Evolutionary conservation across 192 early-diverging fungal genomes (phyloP).

Genomic region (Umbelopsis isabellina): DNA sequence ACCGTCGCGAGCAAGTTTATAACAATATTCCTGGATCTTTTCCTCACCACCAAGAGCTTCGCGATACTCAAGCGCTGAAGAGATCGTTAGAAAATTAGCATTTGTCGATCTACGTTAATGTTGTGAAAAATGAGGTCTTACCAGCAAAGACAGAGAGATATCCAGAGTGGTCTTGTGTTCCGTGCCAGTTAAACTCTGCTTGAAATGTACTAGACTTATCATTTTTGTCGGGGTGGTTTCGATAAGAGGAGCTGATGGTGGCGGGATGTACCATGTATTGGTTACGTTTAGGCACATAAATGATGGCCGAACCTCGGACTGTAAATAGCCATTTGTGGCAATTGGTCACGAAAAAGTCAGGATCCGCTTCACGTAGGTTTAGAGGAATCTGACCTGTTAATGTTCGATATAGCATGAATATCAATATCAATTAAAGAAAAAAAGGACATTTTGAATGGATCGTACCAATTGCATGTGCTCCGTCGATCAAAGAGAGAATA

Average conservation of each 20-base stretch:
- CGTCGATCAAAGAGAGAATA: conserved; percentile 65
- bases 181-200: conserved; percentile 51
- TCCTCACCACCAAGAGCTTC: conserved; percentile 62
- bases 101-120: not conserved
- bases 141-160: conserved; percentile 34
- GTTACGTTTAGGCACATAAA: conserved; percentile 57
- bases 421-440: not conserved
- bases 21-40: conserved; percentile 56
- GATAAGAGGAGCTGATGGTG: conserved; percentile 47
- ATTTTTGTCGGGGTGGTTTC: conserved; percentile 5
- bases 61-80: conserved; percentile 38
- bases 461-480: conserved; percentile 62
- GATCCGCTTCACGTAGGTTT: conserved; percentile 49
- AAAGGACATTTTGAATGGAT: not conserved
- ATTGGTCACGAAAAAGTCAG: conserved; percentile 73
- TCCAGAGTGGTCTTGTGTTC: conserved; percentile 47
- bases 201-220: conserved; percentile 40
- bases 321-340: conserved; percentile 73
- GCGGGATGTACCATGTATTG: conserved; percentile 53
- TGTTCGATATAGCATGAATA: not conserved
- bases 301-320: conserved; percentile 52
- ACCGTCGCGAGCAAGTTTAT: conserved; percentile 57
- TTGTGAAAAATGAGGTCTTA: not conserved
- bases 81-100: not conserved
- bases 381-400: conserved; percentile 60